phyloP scores from a whole-genome alignment of 2,329 filamentous ascomycete species.

The Fusarium tricinctum region DNA sequence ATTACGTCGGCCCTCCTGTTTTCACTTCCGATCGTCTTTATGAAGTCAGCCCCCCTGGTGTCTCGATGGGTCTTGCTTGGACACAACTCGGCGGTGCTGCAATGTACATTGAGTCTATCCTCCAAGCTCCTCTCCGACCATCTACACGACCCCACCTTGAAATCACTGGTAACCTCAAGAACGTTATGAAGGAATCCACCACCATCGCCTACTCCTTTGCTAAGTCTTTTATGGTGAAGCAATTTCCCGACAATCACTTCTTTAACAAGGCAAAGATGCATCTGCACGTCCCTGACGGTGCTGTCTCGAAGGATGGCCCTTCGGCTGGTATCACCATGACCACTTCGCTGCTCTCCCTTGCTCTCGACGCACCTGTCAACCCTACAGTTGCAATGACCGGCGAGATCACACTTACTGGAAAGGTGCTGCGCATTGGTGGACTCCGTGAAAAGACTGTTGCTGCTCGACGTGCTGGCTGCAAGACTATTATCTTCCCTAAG shows the following conservation, averaged over 20 bases:
- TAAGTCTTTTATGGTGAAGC: constrained; percentile 86
- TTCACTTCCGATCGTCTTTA: constrained; percentile 97
- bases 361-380: constrained; percentile 81
- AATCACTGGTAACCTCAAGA: constrained; percentile 94
- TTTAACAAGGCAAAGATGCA: constrained; percentile 97
- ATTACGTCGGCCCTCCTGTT: constrained; percentile 95
- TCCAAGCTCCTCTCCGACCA: constrained; percentile 83
- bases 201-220: constrained; percentile 96
- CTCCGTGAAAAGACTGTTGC: constrained; percentile 97
- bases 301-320: constrained; percentile 93
- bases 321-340: constrained; percentile 98
- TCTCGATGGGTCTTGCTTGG: constrained; percentile 98
- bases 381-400: constrained; percentile 98
- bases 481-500: constrained; percentile 92
- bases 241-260: constrained; percentile 92
- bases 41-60: constrained; percentile 91
- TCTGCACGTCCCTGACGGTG: constrained; percentile 95
- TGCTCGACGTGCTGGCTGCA: constrained; percentile 90
- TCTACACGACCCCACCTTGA: constrained; percentile 84
- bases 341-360: constrained; percentile 89
- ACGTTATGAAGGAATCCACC: constrained; percentile 98
- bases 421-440: constrained; percentile 94
- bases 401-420: constrained; percentile 95
- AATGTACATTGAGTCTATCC: constrained; percentile 96
- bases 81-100: constrained; percentile 97